Base-by-base conservation (phyloP, 202 grass and related monocot genomes). In the Digitaria exilis region DNA sequence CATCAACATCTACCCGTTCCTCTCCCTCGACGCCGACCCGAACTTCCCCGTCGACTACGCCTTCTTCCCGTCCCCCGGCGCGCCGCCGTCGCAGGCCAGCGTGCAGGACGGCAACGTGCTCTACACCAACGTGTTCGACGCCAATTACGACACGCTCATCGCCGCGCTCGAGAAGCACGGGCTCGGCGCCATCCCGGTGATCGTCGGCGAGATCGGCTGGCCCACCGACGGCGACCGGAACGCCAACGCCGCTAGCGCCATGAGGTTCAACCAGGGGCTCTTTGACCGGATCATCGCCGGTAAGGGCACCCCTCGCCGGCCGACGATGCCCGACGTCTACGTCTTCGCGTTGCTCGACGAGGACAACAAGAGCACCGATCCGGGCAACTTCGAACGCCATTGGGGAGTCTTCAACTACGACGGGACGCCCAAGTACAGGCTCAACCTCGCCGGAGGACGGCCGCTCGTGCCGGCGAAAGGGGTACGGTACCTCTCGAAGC, bases 371-470 rank as follows among this genome's bases (percentile, higher is more conserved):
- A 99, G 96, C 88, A 37, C 89, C 37, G 84, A 73, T 43, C 96
- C 96, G 0, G 96, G 96, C n/a, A 96, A 88, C 87, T 99, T 99
- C 68, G 96, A 99, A 89, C 91, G 93, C 12, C 96, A 96, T 81
- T 99, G 96, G 96, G 96, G 96, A 68, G 16, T 99, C 65, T 99
- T 96, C 88, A 92, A 94, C 93, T 99, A 91, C 82, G 96, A 99
- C 74, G 96, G 96, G 75, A 67, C 83, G 3, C 54, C 86, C 54
- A 99, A 99, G 84, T 99, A 99, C 80, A 9, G 42, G 9, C 82
- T 99, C 72, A 21, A 16, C 4, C 78, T 96, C 29, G 86, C 39
- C 60, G 9, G 14, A 29, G 93, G 96, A 17, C 55, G 45, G 13
- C 5, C 9, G 18, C 9, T 99, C 70, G 81, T 85, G 43, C 80